Evolutionary conservation across 2,329 filamentous ascomycete species (phyloP), one percentile per base, ranked within the genome.

Genomic region (Aspergillus pseudoterreus): DNA sequence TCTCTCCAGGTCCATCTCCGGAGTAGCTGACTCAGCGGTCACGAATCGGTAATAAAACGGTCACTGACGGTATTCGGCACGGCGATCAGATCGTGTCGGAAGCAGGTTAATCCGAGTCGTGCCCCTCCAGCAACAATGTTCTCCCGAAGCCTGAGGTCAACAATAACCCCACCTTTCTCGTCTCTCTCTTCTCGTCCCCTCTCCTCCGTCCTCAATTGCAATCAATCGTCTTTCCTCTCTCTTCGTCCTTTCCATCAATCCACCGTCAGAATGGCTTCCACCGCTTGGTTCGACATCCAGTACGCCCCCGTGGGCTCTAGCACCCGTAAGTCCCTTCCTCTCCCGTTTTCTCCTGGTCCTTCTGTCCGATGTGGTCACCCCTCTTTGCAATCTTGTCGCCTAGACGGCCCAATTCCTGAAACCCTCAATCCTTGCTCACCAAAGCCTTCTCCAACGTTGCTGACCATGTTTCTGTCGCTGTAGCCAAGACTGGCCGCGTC

Each of bases 401-500:
- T n/a, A 17, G 35, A n/a, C 15, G 14, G 14, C 5, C 35, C 17
- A 12, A 12, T 22, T 42, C 15, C 15, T 22, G 5, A 24, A 24
- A 6, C 11, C 19, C 39, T 14, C 19, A 30, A 49, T 33, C 33
- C 27, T 39, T 3, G 21, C 19, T 30, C 22, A 30, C n/a, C 32
- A 14, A 44, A 15, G 10, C 6, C 9, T 14, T 21, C 9, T 22
- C 8, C 14, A 12, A 30, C 6, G 22, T 17, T 24, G 48, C 67
- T 68, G 52, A 54, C 58, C 38, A 42, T 53, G 49, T 50, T 51
- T 55, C 48, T 63, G 52, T 51, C 53, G 38, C 51, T 70, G 59
- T 63, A 90, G 90, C 75, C 56, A 87, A 94, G 77, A 66, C 64
- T 47, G 90, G 87, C 68, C 87, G 88, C 71, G 88, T 97, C 81